phyloP scores from a whole-genome alignment of 495 filamentous ascomycete species.

The Xylaria acuta region DNA sequence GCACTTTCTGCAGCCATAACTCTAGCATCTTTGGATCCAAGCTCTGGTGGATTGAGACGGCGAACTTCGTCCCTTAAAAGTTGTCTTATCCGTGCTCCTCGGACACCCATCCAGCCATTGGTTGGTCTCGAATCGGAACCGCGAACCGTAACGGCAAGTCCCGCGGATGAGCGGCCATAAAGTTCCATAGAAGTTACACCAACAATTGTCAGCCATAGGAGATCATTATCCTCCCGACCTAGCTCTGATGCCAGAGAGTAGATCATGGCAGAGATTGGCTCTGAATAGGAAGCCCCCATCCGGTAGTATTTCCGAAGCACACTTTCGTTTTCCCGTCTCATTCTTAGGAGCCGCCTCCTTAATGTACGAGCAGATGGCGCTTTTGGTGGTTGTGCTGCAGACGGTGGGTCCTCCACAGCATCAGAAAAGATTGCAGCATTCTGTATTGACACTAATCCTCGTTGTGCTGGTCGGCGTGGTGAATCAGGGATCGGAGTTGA shows the following conservation, averaged over 20 bases:
- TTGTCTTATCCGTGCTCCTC: slow-evolving; percentile 82
- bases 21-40: slow-evolving; percentile 38
- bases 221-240: slow-evolving; percentile 93
- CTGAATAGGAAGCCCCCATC: slow-evolving; percentile 87
- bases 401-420: slow-evolving; percentile 54
- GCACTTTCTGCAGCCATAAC: slow-evolving; percentile 60
- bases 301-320: slow-evolving; percentile 81
- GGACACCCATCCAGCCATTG: slow-evolving; percentile 78
- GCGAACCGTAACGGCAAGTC: slow-evolving; percentile 74
- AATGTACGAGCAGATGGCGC: slow-evolving; percentile 70
- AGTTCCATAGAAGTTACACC: slow-evolving; percentile 91
- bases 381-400: slow-evolving; percentile 63
- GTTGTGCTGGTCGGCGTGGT: slow-evolving; percentile 54
- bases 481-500: slow-evolving; percentile 62
- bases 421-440: slow-evolving; percentile 48
- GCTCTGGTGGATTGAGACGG: slow-evolving; percentile 85
- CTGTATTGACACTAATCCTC: slow-evolving; percentile 56
- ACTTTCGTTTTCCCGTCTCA: slow-evolving; percentile 77
- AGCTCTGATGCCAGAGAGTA: slow-evolving; percentile 95
- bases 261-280: slow-evolving; percentile 90
- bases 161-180: slow-evolving; percentile 82
- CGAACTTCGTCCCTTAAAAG: slow-evolving; percentile 92
- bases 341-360: slow-evolving; percentile 71
- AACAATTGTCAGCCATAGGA: slow-evolving; percentile 93
- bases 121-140: slow-evolving; percentile 57